These are phyloP conservation scores for Scolecobasidium constrictum DNA, from an alignment of 2,329 filamentous ascomycete genomes.

Conservation along the genomic window DNA sequence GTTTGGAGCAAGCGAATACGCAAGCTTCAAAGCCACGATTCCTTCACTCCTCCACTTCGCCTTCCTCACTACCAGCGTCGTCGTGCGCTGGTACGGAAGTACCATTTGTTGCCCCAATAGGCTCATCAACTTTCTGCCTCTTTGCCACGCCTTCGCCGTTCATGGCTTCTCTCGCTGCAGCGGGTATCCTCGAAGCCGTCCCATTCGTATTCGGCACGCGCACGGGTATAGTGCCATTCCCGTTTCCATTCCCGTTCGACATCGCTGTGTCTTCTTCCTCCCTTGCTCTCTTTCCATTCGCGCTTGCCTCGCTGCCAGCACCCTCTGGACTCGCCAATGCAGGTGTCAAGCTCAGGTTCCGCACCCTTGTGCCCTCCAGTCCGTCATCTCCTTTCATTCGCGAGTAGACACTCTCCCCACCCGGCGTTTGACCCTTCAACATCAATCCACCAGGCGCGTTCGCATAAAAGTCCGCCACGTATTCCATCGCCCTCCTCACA, in stretches of 20 bases:
- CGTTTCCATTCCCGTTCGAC: slow-evolving; percentile 17
- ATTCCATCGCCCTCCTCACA: slow-evolving; percentile 61
- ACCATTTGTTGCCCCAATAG: neutral
- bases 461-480: slow-evolving; percentile 53
- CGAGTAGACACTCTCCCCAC: slow-evolving; percentile 34
- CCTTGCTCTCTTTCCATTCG: slow-evolving; percentile 14
- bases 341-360: slow-evolving; percentile 17
- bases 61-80: slow-evolving; percentile 27
- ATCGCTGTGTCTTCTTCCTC: slow-evolving; percentile 16
- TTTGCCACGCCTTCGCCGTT: slow-evolving; percentile 4
- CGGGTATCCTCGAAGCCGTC: neutral
- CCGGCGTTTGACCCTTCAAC: slow-evolving; percentile 19
- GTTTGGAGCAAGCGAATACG: too few relatives aligned
- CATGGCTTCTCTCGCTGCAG: neutral
- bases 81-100: slow-evolving; percentile 7
- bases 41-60: slow-evolving; percentile 27
- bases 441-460: slow-evolving; percentile 16
- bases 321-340: slow-evolving; percentile 16
- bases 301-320: slow-evolving; percentile 17
- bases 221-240: slow-evolving; percentile 11
- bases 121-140: slow-evolving; percentile 8
- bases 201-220: neutral
- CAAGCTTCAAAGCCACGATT: too few relatives aligned
- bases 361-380: slow-evolving; percentile 19
- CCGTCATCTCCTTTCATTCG: slow-evolving; percentile 21